Evolutionary conservation across 257 asterid genomes (phyloP).

Genomic region (Nicotiana undulata): DNA sequence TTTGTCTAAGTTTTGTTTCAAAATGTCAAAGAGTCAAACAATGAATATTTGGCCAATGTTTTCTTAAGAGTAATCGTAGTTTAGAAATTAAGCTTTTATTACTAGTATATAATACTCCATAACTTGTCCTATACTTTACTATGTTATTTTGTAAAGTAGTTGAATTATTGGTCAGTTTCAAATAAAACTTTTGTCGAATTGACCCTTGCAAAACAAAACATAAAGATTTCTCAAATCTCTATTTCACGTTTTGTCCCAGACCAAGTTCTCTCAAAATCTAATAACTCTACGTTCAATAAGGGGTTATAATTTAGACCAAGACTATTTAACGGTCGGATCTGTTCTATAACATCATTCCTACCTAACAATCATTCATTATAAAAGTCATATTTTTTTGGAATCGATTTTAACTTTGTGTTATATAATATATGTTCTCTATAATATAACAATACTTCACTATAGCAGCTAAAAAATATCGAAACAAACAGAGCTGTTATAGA

Average conservation of each 20-base stretch:
- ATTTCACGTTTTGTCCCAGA: slow-evolving; percentile 6
- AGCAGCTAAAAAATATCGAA: too few species aligned
- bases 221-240: background rate
- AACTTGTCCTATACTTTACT: background rate
- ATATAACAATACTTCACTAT: too few species aligned
- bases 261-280: background rate
- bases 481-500: too few species aligned
- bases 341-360: too few species aligned
- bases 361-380: too few species aligned
- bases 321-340: too few species aligned
- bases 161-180: background rate
- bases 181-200: background rate
- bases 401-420: too few species aligned
- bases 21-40: background rate
- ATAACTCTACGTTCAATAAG: background rate
- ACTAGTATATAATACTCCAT: background rate
- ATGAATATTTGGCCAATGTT: background rate
- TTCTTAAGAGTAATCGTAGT: background rate
- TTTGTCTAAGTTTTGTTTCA: background rate
- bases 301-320: background rate
- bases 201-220: background rate
- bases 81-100: background rate
- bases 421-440: too few species aligned
- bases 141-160: background rate
- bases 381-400: too few species aligned